Conservation (phyloP, 1,139 yeast species). For the Yamadazyma diospyri region DNA sequence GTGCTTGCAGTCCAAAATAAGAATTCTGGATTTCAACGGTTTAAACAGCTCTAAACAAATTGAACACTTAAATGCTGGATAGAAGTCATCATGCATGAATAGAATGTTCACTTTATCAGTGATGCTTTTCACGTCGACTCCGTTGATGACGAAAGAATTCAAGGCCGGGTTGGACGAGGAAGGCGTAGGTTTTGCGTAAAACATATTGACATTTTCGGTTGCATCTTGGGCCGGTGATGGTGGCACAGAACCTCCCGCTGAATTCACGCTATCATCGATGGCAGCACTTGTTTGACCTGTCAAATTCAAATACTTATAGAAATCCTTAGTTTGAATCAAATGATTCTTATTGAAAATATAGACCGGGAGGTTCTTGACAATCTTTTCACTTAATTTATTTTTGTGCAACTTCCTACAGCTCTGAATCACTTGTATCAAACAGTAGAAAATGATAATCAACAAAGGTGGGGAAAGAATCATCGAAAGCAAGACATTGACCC, state of each 20-base stretch:
- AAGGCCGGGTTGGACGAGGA: slow-evolving; percentile 21
- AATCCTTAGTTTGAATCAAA: slow-evolving; percentile 25
- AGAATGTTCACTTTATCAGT: slow-evolving; percentile 22
- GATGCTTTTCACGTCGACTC: slow-evolving; percentile 26
- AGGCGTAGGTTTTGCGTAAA: slow-evolving; percentile 14
- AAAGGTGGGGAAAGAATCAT: slow-evolving; percentile 46
- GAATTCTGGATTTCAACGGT: slow-evolving; percentile 35
- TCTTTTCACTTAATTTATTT: slow-evolving; percentile 28
- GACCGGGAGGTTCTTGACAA: slow-evolving; percentile 38
- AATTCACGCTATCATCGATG: slow-evolving; percentile 7
- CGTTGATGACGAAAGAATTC: slow-evolving; percentile 27
- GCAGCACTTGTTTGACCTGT: slow-evolving; percentile 21
- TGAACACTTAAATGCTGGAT: slow-evolving; percentile 41
- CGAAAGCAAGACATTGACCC: slow-evolving; percentile 38
- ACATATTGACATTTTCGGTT: slow-evolving; percentile 2
- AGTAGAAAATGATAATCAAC: slow-evolving; percentile 34
- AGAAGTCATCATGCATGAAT: slow-evolving; percentile 35
- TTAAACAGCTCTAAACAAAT: slow-evolving; percentile 43
- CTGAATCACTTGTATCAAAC: slow-evolving; percentile 31
- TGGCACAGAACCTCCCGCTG: slow-evolving; percentile 1
- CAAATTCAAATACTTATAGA: slow-evolving; percentile 25
- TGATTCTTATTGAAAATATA: slow-evolving; percentile 38
- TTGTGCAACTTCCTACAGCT: slow-evolving; percentile 25
- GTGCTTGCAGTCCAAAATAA: slow-evolving; percentile 44
- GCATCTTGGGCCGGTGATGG: not conserved